phyloP scores from a whole-genome alignment of 1,284 basidiomycete genomes.

The Tilletia indica region DNA sequence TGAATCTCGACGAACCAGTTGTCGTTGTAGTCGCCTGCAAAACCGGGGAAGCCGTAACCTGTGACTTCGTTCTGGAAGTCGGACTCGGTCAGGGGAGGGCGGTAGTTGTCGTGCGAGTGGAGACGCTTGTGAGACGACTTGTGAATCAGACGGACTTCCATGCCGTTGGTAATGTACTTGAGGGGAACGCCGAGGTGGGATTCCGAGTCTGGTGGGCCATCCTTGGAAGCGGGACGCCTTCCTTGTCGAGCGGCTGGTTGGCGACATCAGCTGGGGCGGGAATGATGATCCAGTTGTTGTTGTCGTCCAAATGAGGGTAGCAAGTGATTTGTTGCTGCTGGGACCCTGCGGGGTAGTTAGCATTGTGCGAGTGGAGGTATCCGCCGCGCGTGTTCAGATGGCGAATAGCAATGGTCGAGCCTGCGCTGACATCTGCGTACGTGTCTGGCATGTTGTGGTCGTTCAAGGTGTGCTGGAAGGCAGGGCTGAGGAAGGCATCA shows the following conservation, averaged over 20 bases:
- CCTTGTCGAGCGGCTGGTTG: constrained; percentile 57
- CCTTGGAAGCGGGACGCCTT: constrained; percentile 53
- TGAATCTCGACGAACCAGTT: constrained; percentile 92
- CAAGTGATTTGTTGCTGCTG: constrained; percentile 95
- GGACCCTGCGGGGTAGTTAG: constrained; percentile 72
- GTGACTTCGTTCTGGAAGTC: constrained; percentile 99
- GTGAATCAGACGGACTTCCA: constrained; percentile 81
- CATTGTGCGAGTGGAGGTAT: constrained; percentile 90
- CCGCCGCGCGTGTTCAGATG: constrained; percentile 97
- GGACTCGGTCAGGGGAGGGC: constrained; percentile 93
- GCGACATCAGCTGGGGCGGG: constrained; percentile 62
- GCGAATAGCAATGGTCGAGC: constrained; percentile 77
- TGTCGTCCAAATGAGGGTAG: constrained; percentile 89
- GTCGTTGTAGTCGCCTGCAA: constrained; percentile 83
- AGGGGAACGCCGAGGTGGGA: constrained; percentile 60
- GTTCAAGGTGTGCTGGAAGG: constrained; percentile 94
- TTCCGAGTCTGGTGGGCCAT: constrained; percentile 21
- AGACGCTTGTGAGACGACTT: constrained; percentile 77
- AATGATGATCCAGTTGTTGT: constrained; percentile 83
- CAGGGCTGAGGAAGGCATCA: constrained; percentile 97
- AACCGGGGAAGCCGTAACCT: constrained; percentile 85
- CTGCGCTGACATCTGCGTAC: constrained; percentile 78
- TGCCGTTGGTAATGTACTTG: constrained; percentile 67
- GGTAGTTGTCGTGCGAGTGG: constrained; percentile 83
- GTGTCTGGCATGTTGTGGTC: constrained; percentile 90